phyloP scores from a whole-genome alignment of 768 basidiomycete species.

The Leccinum uliginosum region DNA sequence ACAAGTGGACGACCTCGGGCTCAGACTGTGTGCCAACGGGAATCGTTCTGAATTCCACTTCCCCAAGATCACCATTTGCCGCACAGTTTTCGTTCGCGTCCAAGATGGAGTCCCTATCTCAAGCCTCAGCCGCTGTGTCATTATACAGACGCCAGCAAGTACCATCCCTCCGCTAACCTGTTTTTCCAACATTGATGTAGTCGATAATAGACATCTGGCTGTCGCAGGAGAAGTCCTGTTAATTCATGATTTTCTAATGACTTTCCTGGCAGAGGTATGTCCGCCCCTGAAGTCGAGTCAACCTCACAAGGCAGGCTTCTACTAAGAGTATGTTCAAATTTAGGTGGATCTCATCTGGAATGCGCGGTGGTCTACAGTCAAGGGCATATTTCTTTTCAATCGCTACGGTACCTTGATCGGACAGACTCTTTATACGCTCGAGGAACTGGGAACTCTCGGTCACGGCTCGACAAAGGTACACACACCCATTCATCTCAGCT shows the following conservation, averaged over 20 bases:
- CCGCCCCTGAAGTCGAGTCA: too few species aligned
- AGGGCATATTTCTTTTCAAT: slow-evolving; percentile 16
- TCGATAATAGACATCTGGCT: not conserved
- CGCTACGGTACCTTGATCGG: slow-evolving; percentile 14
- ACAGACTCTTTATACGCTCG: slow-evolving; percentile 7
- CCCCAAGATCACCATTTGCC: not conserved
- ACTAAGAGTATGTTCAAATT: not conserved
- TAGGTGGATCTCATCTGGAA: slow-evolving; percentile 2
- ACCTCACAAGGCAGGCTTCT: not conserved
- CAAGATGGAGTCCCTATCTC: not conserved
- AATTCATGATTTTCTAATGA: slow-evolving; percentile 9
- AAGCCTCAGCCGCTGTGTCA: not conserved
- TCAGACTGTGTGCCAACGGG: not conserved
- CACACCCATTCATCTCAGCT: not conserved
- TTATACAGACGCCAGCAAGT: not conserved
- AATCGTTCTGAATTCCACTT: not conserved
- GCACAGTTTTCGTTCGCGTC: not conserved
- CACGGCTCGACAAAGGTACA: slow-evolving; percentile 10
- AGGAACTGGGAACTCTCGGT: slow-evolving; percentile 13
- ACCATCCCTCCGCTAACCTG: not conserved
- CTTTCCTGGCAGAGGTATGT: slow-evolving; percentile 14
- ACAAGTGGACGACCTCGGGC: not conserved
- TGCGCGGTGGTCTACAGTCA: slow-evolving; percentile 9
- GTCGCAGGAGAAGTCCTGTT: slow-evolving; percentile 3
- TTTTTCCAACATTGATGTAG: not conserved